These are phyloP conservation scores for Lanmaoa pseudosensibilis DNA, from an alignment of 768 basidiomycete species.

Conservation along the genomic window DNA sequence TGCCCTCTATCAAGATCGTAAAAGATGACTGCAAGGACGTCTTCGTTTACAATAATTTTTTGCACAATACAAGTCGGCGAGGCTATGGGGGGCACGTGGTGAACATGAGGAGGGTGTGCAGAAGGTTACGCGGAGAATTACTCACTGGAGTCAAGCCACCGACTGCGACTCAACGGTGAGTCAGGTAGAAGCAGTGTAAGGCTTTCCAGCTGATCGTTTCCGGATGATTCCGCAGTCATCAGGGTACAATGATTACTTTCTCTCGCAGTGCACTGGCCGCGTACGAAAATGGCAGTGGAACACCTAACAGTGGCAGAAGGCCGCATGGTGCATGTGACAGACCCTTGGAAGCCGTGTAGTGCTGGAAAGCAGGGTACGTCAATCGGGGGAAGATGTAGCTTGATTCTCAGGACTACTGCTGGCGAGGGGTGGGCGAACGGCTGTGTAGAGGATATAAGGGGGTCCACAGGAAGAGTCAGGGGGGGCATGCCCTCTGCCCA, in stretches of 20 bases:
- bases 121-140: slow-evolving; percentile 20
- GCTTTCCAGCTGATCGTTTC: slow-evolving; percentile 45
- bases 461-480: slow-evolving; percentile 58
- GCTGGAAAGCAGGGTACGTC: slow-evolving; percentile 52
- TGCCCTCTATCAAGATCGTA: slow-evolving; percentile 67
- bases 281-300: slow-evolving; percentile 58
- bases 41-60: slow-evolving; percentile 66
- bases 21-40: slow-evolving; percentile 59
- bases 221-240: slow-evolving; percentile 46
- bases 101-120: slow-evolving; percentile 24
- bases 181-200: slow-evolving; percentile 64
- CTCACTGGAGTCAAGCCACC: slow-evolving; percentile 71
- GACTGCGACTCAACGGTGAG: slow-evolving; percentile 61
- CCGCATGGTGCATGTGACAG: slow-evolving; percentile 51
- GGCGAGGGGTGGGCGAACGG: slow-evolving; percentile 37
- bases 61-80: slow-evolving; percentile 62
- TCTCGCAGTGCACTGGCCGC: slow-evolving; percentile 49
- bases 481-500: slow-evolving; percentile 71
- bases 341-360: slow-evolving; percentile 64
- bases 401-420: slow-evolving; percentile 54
- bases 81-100: slow-evolving; percentile 40
- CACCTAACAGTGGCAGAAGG: slow-evolving; percentile 61
- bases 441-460: slow-evolving; percentile 43
- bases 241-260: slow-evolving; percentile 46
- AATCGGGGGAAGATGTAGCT: slow-evolving; percentile 55